These are phyloP conservation scores for Perkinsus marinus DNA, from an alignment of 169 alveolate genomes.

Conservation along the genomic window DNA sequence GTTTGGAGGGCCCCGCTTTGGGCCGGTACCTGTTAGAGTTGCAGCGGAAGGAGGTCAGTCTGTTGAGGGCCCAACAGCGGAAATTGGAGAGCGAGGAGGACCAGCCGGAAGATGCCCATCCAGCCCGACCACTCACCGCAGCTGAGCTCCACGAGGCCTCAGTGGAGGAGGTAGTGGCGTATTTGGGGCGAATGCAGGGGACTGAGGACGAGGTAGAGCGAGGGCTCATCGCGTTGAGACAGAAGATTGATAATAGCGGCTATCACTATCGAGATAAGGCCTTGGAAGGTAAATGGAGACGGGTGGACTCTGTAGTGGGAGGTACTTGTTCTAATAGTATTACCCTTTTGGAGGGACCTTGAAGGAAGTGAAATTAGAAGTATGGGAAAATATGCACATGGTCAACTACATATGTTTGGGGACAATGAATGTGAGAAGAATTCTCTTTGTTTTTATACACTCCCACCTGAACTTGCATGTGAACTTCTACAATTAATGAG, in stretches of 20 bases:
- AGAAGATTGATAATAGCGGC: not conserved
- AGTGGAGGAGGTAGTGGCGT: not conserved
- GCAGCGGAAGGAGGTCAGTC: not conserved
- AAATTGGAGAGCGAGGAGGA: not conserved
- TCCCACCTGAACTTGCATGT: no score
- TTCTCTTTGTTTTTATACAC: no score
- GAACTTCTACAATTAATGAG: no score
- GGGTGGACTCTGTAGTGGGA: no score
- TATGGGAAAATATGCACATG: no score
- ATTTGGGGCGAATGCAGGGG: not conserved
- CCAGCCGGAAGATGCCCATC: not conserved
- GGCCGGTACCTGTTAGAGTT: not conserved
- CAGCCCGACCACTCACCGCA: not conserved
- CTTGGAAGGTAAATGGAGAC: not conserved
- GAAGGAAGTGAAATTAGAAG: no score
- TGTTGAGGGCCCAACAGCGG: not conserved
- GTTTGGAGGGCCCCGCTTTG: not conserved
- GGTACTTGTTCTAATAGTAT: no score
- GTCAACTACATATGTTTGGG: no score
- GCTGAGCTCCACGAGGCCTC: not conserved
- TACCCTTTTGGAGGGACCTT: no score
- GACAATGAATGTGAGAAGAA: no score
- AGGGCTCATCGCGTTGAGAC: not conserved
- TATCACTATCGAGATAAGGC: not conserved
- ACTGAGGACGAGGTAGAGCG: not conserved